Conservation (phyloP, 2,329 filamentous ascomycete genomes). For the Talaromyces funiculosus region DNA sequence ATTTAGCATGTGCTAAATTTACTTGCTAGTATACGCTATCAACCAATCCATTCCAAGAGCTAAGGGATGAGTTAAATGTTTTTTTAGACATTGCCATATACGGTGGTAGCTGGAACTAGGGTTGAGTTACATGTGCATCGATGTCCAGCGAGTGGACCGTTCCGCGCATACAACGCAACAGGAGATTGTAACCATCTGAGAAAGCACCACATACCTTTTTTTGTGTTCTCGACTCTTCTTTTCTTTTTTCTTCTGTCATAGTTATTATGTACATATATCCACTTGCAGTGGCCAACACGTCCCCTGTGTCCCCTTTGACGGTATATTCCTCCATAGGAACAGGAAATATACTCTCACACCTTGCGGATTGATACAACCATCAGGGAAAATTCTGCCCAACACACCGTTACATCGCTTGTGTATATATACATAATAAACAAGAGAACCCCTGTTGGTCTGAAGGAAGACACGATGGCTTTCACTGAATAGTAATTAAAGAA, state of each 20-base stretch:
- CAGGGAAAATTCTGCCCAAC: not conserved
- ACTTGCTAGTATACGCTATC: not conserved
- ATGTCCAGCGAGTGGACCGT: not conserved
- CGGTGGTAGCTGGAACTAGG: not conserved
- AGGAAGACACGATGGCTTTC: not conserved
- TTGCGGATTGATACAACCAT: not conserved
- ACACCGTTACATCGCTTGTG: constrained; percentile 11
- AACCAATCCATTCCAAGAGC: not conserved
- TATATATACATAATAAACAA: not conserved
- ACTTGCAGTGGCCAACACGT: not conserved
- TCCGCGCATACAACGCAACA: constrained; percentile 5
- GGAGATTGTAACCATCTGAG: constrained; percentile 10
- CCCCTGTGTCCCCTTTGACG: not conserved
- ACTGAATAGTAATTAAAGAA: not conserved
- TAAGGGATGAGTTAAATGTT: not conserved
- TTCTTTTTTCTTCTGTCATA: not conserved
- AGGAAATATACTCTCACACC: not conserved
- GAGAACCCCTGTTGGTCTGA: not conserved
- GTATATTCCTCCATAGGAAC: not conserved
- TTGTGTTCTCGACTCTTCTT: not conserved
- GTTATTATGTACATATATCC: not conserved
- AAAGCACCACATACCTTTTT: not conserved
- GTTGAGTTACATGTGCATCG: constrained; percentile 7
- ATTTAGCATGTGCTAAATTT: not conserved
- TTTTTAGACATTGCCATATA: not conserved